phyloP scores from a whole-genome alignment of 768 basidiomycete genomes.

The Rhizopogon salebrosus region DNA sequence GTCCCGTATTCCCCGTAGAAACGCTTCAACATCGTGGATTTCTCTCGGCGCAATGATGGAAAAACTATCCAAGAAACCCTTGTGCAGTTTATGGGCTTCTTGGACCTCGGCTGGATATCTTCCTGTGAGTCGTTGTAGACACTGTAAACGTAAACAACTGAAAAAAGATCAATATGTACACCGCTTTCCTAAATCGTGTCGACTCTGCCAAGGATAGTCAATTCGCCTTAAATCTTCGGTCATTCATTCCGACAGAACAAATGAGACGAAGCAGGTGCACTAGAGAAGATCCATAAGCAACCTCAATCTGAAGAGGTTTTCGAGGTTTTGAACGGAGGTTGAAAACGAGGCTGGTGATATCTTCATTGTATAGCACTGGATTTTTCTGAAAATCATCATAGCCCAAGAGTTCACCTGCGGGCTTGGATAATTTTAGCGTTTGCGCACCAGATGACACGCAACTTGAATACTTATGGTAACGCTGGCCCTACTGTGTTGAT shows the following conservation, averaged over 20 bases:
- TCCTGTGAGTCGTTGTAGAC: too few species aligned
- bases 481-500: slow-evolving; percentile 26
- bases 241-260: slow-evolving; percentile 27
- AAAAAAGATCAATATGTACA: slow-evolving; percentile 27
- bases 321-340: slow-evolving; percentile 22
- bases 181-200: slow-evolving; percentile 21
- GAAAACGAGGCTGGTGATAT: slow-evolving; percentile 21
- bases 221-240: slow-evolving; percentile 27
- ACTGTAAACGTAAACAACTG: too few species aligned
- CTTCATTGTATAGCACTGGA: slow-evolving; percentile 16
- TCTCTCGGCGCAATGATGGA: too few species aligned
- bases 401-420: too few species aligned
- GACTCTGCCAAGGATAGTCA: slow-evolving; percentile 28
- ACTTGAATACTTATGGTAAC: slow-evolving; percentile 26
- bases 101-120: too few species aligned
- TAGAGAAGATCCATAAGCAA: slow-evolving; percentile 10
- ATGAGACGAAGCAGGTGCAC: neutral
- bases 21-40: too few species aligned
- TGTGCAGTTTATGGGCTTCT: too few species aligned
- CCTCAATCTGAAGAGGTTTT: slow-evolving; percentile 38
- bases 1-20: too few species aligned
- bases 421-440: neutral
- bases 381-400: too few species aligned
- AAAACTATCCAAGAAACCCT: too few species aligned
- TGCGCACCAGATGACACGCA: slow-evolving; percentile 19